Conservation (phyloP, 305 asterid genomes). For the Plantago lanceolata region DNA sequence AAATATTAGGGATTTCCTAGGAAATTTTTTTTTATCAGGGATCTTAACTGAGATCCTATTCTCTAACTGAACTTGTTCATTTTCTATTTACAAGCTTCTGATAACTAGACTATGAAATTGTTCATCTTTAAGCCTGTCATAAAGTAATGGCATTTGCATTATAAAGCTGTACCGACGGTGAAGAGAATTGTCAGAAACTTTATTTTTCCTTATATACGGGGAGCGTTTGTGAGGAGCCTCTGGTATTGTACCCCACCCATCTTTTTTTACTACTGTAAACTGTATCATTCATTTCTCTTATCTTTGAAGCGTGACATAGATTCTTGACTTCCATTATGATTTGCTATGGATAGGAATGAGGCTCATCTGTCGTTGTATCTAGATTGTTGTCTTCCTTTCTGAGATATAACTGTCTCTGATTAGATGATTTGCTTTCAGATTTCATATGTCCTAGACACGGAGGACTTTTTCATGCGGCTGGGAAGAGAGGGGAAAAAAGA, state of each 20-base stretch:
- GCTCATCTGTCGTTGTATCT: neutral
- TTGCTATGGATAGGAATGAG: neutral
- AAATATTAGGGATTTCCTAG: too few species aligned
- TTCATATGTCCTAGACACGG: conserved; percentile 86
- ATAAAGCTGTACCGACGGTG: neutral
- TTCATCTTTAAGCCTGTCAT: too few species aligned
- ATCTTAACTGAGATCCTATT: too few species aligned
- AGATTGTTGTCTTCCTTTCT: neutral
- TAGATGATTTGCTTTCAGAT: conserved; percentile 44
- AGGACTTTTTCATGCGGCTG: conserved; percentile 70
- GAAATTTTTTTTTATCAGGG: too few species aligned
- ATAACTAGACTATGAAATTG: too few species aligned
- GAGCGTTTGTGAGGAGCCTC: neutral
- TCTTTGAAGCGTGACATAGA: too few species aligned
- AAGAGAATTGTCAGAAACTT: neutral
- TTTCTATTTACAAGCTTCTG: too few species aligned
- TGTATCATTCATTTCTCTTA: neutral
- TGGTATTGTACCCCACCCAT: neutral
- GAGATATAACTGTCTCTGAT: conserved; percentile 19
- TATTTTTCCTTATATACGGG: neutral
- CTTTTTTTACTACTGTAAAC: neutral
- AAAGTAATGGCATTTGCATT: too few species aligned
- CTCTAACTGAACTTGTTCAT: too few species aligned
- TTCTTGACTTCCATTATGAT: neutral
- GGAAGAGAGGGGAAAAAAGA: conserved; percentile 45